Evolutionary conservation across 169 alveolate genomes (phyloP).

Genomic region (Amoebophrya sp.): DNA sequence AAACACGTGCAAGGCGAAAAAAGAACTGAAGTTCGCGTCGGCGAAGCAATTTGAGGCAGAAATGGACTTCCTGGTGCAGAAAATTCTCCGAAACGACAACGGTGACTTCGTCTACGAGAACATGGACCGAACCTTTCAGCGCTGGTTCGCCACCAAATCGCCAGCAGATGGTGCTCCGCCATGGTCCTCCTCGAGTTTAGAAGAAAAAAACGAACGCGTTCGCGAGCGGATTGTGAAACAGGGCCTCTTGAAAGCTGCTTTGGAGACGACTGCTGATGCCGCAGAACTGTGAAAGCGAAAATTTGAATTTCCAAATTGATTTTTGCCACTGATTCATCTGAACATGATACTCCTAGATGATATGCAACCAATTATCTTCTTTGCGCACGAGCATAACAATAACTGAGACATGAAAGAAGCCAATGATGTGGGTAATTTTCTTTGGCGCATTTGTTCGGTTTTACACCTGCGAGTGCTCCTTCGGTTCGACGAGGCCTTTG

Average conservation of each 20-base stretch:
- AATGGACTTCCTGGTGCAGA: neutral
- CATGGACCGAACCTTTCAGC: neutral
- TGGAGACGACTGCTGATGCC: too few relatives aligned
- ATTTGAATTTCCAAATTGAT: too few relatives aligned
- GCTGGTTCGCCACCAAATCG: neutral
- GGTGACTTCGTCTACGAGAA: neutral
- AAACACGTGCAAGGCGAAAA: constrained; percentile 44
- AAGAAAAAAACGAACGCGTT: neutral
- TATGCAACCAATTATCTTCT: too few relatives aligned
- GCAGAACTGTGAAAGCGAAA: too few relatives aligned
- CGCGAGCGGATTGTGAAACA: neutral
- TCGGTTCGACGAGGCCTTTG: too few relatives aligned
- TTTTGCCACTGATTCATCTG: too few relatives aligned
- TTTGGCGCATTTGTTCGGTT: too few relatives aligned
- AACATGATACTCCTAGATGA: too few relatives aligned
- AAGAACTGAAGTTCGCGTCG: constrained; percentile 28
- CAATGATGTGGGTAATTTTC: too few relatives aligned
- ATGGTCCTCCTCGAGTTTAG: neutral
- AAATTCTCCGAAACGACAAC: neutral
- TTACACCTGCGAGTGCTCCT: too few relatives aligned
- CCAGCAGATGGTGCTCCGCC: neutral
- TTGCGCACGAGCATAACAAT: too few relatives aligned
- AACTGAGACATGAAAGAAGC: too few relatives aligned
- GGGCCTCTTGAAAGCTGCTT: neutral
- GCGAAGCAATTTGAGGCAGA: neutral